phyloP scores from a whole-genome alignment of 768 basidiomycete species.

The Lactifluus subvellereus region DNA sequence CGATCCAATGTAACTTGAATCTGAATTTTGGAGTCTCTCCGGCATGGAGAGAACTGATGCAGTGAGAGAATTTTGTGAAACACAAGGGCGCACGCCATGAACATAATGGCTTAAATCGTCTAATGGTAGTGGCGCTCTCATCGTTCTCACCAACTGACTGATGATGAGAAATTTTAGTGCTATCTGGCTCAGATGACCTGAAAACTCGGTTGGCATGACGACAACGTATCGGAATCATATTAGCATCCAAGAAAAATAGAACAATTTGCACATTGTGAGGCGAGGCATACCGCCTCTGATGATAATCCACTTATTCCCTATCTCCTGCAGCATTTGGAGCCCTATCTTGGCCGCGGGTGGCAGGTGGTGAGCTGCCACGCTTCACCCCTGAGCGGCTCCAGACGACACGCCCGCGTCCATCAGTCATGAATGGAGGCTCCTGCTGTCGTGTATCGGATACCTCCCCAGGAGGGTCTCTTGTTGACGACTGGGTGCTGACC shows the following conservation, averaged over 20 bases:
- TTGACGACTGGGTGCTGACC: not conserved
- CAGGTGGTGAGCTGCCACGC: conserved; percentile 3
- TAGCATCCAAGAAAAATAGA: not conserved
- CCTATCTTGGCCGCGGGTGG: conserved; percentile 1
- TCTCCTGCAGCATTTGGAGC: not conserved
- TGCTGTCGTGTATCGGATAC: conserved; percentile 6
- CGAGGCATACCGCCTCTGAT: not conserved
- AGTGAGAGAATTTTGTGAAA: no score
- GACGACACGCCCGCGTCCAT: conserved; percentile 34
- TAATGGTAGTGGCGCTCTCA: no score
- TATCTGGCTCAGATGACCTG: not conserved
- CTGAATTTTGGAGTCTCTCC: no score
- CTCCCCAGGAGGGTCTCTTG: not conserved
- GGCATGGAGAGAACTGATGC: no score
- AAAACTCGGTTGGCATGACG: conserved; percentile 5
- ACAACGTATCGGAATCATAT: not conserved
- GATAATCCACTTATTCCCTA: not conserved
- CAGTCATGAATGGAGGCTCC: conserved; percentile 33
- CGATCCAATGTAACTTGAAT: no score
- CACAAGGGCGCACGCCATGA: no score
- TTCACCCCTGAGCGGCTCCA: conserved; percentile 29
- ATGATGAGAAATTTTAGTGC: not conserved
- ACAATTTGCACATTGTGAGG: not conserved
- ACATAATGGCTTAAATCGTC: no score
- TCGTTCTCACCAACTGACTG: not conserved